Base-by-base conservation (phyloP, 768 basidiomycete species). In the Xerocomus brunneocitrinus region DNA sequence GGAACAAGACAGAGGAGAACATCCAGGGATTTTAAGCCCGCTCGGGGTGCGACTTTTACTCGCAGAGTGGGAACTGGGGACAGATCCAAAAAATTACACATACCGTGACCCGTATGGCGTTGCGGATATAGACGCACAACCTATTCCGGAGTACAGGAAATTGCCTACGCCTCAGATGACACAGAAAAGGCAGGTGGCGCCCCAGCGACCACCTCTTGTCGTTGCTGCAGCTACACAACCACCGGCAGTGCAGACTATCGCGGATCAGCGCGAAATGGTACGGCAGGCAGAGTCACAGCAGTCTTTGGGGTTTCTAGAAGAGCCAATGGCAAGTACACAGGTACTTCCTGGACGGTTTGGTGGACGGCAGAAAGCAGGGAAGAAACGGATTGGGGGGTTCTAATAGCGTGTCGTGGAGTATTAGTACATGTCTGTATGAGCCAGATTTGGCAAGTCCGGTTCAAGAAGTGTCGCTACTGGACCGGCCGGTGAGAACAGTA, bases 321-420 rank as follows among this genome's bases (percentile, higher is more conserved):
- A 77, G 16, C 57, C 70, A 14, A 71, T 80, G 70, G 69, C 74
- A 34, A 89, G 79, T 57, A 91, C 89, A 2, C 89, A 92, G 64
- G 69, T 84, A 7, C 66, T 89, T 9, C 80, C 89, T 4, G 89
- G 90, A 3, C 79, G 76, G 0, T 82, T 82, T 68, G 89, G 89
- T 32, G 87, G 86, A 24, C 77, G 86, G 38, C 77, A 79, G 71
- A 85, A 82, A 64, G 52, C 68, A 27, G 65, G 57, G 22, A 89
- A 84, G 74, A 91, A 85, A 69, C 75, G 89, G 24, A 41, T 89
- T 39, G 87, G 86, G 9, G 90, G 90, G 8, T 91, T 92, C 65
- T 91, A 68, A 79, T 48, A 19, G 19, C 4, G 19, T 9, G 39
- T 14, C 13, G 38, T 38, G 13, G 4, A 16, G 10, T 25, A n/a